Percentiles rank a stretch among this genome's conserved stretches.
Conservation (phyloP, 2,329 filamentous ascomycete species). For the Venturia oleaginea region DNA sequence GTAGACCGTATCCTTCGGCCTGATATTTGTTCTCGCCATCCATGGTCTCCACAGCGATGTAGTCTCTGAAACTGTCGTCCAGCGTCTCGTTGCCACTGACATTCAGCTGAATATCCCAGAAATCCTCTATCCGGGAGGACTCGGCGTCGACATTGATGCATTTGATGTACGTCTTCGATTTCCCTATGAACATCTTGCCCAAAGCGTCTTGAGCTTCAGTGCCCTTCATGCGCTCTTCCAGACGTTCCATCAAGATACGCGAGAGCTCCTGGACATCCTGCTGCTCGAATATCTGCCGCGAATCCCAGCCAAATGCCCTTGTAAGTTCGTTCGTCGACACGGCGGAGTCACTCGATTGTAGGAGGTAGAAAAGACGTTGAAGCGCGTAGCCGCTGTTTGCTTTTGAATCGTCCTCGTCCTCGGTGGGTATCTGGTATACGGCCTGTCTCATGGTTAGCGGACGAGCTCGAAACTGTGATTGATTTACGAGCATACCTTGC, state of each 20-base stretch:
- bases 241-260: conserved; percentile 90
- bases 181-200: conserved; percentile 86
- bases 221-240: conserved; percentile 97
- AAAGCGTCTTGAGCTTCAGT: conserved; percentile 84
- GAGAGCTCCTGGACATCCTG: conserved; percentile 97
- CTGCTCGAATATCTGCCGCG: conserved; percentile 94
- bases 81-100: conserved; percentile 89
- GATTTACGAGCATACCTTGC: conserved; percentile 53
- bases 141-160: conserved; percentile 99
- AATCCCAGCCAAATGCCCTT: conserved; percentile 96
- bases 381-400: conserved; percentile 88
- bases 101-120: conserved; percentile 98
- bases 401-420: conserved; percentile 64
- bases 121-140: conserved; percentile 90
- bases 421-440: conserved; percentile 93
- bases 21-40: conserved; percentile 98
- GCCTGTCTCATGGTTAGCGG: conserved; percentile 45
- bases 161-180: conserved; percentile 97
- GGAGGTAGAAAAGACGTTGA: conserved; percentile 86
- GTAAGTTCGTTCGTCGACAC: conserved; percentile 91
- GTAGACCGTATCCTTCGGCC: conserved; percentile 81
- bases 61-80: conserved; percentile 91
- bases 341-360: conserved; percentile 76
- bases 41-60: conserved; percentile 91
- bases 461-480: background rate